Evolutionary conservation across 2,329 filamentous ascomycete genomes (phyloP), one percentile per base, ranked within the genome.

Genomic region (Colletotrichum trifolii): DNA sequence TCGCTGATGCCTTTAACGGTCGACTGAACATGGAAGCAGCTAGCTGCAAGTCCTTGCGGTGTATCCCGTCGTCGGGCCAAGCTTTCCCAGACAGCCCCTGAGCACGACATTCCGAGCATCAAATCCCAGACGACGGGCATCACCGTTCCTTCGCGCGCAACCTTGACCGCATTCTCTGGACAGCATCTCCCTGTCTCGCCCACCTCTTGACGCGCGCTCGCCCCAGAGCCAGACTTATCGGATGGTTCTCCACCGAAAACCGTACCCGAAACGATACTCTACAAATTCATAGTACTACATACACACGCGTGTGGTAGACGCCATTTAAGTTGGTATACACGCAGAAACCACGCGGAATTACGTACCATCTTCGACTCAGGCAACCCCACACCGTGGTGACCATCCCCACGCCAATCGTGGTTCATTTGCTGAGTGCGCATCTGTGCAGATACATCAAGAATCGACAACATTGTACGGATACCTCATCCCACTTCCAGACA

Each of bases 381-480:
- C n/a, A 56, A 55, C 60, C 60, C 55, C 60, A 60, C 60, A 53
- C 43, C 48, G 42, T 25, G 48, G 48, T 38, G 43, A 60, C 56
- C 39, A 49, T 40, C 50, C 49, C 33, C 49, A 34, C 17, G 25
- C 25, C 25, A 25, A 25, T 25, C 25, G 25, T 25, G 25, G 25
- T 25, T 25, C 4, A 25, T 25, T 25, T 25, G 25, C 25, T 25
- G 25, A 25, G 25, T 25, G 25, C 25, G 4, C 25, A 25, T 25
- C 25, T 25, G 25, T 25, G 4, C 25, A 25, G 25, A 25, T 4
- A 25, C 25, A 25, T 25, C 25, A 25, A 25, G 25, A 25, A 4
- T 25, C 25, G 25, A 25, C 25, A 25, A 25, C 25, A 25, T 25
- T 25, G 25, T 25, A 25, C 25, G 25, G 2, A 25, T 25, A 5